Conservation (phyloP, 2,329 filamentous ascomycete species). For the Aspergillus japonicus region DNA sequence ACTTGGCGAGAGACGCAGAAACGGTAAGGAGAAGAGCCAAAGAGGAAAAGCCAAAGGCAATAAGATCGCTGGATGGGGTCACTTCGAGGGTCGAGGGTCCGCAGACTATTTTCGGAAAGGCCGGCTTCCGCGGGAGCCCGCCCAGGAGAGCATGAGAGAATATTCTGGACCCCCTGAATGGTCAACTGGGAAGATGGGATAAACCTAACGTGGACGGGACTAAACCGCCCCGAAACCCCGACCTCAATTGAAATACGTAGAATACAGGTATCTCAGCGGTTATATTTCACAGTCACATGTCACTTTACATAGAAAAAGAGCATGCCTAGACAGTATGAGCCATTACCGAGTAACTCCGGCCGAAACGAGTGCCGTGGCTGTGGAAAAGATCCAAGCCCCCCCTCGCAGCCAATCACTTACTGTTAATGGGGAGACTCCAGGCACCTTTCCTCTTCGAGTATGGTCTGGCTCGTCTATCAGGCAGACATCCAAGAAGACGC, state of each 20-base stretch:
- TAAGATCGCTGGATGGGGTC: background rate
- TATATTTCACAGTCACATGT: background rate
- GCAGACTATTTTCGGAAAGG: constrained; percentile 11
- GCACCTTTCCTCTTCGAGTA: constrained; percentile 18
- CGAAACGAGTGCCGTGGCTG: background rate
- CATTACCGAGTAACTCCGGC: background rate
- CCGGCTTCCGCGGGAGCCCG: background rate
- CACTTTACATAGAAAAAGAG: background rate
- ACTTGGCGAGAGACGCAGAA: background rate
- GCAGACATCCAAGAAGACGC: constrained; percentile 35
- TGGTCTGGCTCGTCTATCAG: constrained; percentile 36
- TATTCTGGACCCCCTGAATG: background rate
- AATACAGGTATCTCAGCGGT: background rate
- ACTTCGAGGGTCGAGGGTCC: background rate
- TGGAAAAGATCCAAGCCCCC: background rate
- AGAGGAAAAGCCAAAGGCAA: background rate
- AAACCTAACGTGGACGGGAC: background rate
- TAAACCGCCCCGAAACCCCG: background rate
- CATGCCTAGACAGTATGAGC: background rate
- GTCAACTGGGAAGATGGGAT: background rate
- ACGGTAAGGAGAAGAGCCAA: background rate
- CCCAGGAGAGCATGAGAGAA: background rate
- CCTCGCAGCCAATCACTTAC: background rate
- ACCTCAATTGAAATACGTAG: background rate
- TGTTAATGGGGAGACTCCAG: background rate